Evolutionary conservation across 768 basidiomycete genomes (phyloP).

Genomic region (Phlebiopsis flavidoalba): DNA sequence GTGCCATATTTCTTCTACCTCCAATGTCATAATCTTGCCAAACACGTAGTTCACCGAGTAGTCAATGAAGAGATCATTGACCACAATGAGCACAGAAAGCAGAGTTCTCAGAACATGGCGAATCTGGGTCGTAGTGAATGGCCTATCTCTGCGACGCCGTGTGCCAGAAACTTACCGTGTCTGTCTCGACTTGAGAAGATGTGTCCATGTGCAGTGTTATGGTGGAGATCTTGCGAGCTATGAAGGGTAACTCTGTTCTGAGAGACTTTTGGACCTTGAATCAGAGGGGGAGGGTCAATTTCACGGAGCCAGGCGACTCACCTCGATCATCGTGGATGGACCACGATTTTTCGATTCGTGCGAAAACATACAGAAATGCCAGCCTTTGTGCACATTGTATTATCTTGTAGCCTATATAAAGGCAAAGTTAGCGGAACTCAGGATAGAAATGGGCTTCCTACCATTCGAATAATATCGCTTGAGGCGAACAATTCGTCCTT

Average conservation of each 20-base stretch:
- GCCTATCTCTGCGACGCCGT: neutral
- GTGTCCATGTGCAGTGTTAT: neutral
- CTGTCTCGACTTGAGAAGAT: neutral
- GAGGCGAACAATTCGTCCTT: neutral
- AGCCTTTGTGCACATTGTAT: neutral
- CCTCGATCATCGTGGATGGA: no score
- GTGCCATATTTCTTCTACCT: neutral
- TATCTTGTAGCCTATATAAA: neutral
- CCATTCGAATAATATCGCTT: neutral
- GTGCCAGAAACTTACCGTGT: neutral
- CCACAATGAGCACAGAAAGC: neutral
- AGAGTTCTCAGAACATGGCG: neutral
- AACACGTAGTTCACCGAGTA: neutral
- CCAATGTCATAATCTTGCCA: no score
- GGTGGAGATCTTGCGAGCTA: neutral
- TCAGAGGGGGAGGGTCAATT: no score
- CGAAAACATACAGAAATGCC: no score
- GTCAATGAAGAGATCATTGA: neutral
- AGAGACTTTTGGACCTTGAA: no score
- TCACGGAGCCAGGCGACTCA: no score
- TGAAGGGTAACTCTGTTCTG: neutral
- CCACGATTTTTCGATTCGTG: no score
- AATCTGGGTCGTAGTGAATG: neutral
- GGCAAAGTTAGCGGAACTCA: neutral
- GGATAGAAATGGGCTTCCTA: neutral